Evolutionary conservation across 176 grass and related monocot genomes (phyloP).

Genomic region (Oryza glumipatula): DNA sequence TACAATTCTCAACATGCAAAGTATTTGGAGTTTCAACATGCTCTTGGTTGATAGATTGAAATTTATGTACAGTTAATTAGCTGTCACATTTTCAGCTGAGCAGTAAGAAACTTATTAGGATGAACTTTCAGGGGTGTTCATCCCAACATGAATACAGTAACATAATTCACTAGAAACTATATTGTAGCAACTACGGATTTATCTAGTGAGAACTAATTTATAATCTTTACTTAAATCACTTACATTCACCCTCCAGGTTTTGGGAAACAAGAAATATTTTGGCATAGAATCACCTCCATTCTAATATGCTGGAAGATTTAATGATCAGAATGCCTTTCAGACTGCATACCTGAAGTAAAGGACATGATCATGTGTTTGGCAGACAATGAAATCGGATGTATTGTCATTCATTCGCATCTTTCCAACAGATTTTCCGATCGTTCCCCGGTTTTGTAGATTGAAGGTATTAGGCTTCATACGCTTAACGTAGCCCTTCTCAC

Average conservation of each 20-base stretch:
- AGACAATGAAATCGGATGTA: conserved; percentile 93
- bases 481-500: conserved; percentile 95
- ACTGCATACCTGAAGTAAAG: conserved; percentile 93
- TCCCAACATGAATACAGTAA: background rate
- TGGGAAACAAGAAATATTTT: background rate
- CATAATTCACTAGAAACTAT: background rate
- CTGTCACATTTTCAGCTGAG: conserved; percentile 10
- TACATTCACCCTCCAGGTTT: background rate
- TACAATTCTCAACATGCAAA: background rate
- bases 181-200: background rate
- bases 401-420: conserved; percentile 93
- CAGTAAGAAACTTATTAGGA: conserved; percentile 18
- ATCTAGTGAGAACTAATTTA: background rate
- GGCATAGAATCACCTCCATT: background rate
- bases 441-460: conserved; percentile 81
- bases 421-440: conserved; percentile 98
- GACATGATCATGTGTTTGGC: conserved; percentile 85
- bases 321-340: background rate
- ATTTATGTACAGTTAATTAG: conserved; percentile 14
- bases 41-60: conserved; percentile 6
- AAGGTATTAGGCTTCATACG: conserved; percentile 94
- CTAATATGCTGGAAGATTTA: conserved; percentile 16
- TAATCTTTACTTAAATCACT: background rate
- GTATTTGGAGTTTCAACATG: conserved; percentile 12
- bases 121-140: conserved; percentile 22